phyloP scores from a whole-genome alignment of 1,284 basidiomycete genomes.

The Ustilago hordei region DNA sequence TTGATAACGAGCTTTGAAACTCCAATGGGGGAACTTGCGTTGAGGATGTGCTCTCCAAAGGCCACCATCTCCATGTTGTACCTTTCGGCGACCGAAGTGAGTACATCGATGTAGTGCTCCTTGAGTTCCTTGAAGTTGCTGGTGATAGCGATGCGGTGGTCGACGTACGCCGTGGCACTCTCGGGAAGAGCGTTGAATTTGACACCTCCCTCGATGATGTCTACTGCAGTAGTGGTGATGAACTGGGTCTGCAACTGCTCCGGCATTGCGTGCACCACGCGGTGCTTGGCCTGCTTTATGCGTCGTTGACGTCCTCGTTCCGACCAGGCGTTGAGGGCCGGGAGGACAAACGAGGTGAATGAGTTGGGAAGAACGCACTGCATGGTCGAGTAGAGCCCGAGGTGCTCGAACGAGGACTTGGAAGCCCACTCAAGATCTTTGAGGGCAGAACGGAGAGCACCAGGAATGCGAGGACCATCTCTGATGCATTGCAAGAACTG shows the following conservation, averaged over 20 bases:
- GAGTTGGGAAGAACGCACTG: constrained; percentile 33
- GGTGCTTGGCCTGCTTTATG: constrained; percentile 25
- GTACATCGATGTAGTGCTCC: constrained; percentile 71
- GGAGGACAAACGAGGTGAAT: constrained; percentile 25
- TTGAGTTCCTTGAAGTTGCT: constrained; percentile 73
- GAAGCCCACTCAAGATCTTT: constrained; percentile 56
- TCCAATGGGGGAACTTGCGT: constrained; percentile 16
- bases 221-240: constrained; percentile 79
- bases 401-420: constrained; percentile 37
- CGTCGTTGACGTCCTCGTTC: constrained; percentile 39
- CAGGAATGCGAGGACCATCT: constrained; percentile 73
- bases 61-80: constrained; percentile 71
- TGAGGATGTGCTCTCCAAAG: constrained; percentile 63
- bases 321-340: constrained; percentile 34
- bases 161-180: constrained; percentile 74
- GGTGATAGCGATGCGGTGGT: constrained; percentile 75
- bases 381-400: constrained; percentile 20
- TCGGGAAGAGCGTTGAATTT: constrained; percentile 78
- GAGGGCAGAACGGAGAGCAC: constrained; percentile 71
- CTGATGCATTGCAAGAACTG: constrained; percentile 73
- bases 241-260: constrained; percentile 71
- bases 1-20: constrained; percentile 60
- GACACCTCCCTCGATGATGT: constrained; percentile 77
- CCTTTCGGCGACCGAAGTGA: constrained; percentile 72
- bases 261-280: constrained; percentile 28